phyloP scores from a whole-genome alignment of 805 yeast genomes.

The Saccharomycopsis microspora region DNA sequence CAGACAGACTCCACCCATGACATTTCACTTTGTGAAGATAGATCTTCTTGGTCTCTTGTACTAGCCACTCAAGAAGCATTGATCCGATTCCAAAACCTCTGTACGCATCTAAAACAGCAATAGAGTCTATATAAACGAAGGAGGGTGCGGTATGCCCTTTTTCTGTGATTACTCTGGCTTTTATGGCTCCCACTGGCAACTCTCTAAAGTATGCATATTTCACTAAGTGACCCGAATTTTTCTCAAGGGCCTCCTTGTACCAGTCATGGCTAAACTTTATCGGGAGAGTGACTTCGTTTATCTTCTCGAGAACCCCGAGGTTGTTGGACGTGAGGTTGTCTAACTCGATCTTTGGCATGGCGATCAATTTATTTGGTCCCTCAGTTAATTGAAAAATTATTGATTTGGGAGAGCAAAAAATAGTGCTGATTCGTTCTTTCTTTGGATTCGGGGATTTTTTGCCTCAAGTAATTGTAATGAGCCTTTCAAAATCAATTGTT shows the following conservation, averaged over 20 bases:
- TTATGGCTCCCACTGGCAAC: slow-evolving; percentile 71
- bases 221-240: slow-evolving; percentile 4
- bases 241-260: slow-evolving; percentile 1
- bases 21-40: slow-evolving; percentile 38
- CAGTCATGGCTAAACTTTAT: slow-evolving; percentile 45
- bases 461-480: too few relatives aligned
- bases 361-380: too few relatives aligned
- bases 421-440: too few relatives aligned
- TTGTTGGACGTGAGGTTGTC: slow-evolving; percentile 54
- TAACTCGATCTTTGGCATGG: slow-evolving; percentile 17
- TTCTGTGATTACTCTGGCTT: slow-evolving; percentile 39
- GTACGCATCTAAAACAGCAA: slow-evolving; percentile 61
- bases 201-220: slow-evolving; percentile 51
- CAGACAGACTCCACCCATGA: slow-evolving; percentile 40
- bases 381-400: too few relatives aligned
- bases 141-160: slow-evolving; percentile 28
- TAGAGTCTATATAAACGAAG: slow-evolving; percentile 49
- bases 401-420: too few relatives aligned
- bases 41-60: slow-evolving; percentile 39
- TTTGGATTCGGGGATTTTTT: too few relatives aligned
- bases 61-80: slow-evolving; percentile 43
- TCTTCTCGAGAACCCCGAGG: slow-evolving; percentile 43
- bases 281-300: slow-evolving; percentile 43
- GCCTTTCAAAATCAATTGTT: too few relatives aligned
- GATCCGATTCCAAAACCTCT: slow-evolving; percentile 51